These are phyloP conservation scores for Penicillium sp. DNA, from an alignment of 2,329 filamentous ascomycete species.

Conservation along the genomic window DNA sequence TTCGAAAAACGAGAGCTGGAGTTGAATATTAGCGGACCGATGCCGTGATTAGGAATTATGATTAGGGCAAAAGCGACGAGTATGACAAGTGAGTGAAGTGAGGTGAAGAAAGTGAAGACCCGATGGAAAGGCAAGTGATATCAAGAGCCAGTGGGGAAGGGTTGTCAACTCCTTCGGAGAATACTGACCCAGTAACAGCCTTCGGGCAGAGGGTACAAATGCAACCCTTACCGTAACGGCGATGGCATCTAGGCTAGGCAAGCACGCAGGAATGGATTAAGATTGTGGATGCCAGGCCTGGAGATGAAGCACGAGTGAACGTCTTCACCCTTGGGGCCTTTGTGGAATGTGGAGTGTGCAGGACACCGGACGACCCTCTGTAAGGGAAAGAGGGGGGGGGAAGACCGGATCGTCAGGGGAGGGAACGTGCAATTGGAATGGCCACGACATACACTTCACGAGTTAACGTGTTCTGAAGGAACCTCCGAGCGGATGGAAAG, in stretches of 20 bases:
- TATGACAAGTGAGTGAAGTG: constrained; percentile 4
- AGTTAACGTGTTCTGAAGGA: constrained; percentile 27
- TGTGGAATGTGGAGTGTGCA: constrained; percentile 40
- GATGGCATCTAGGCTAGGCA: constrained; percentile 45
- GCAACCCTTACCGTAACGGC: constrained; percentile 45
- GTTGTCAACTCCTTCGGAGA: constrained; percentile 25
- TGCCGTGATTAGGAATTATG: constrained; percentile 19
- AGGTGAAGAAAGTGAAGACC: constrained; percentile 9
- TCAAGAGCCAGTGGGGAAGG: constrained; percentile 15
- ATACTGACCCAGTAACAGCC: constrained; percentile 44
- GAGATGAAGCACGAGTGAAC: constrained; percentile 48
- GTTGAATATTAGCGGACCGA: constrained; percentile 29
- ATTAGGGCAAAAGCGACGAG: constrained; percentile 15
- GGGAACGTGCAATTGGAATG: constrained; percentile 30
- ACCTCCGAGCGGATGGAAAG: constrained; percentile 27
- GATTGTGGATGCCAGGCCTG: constrained; percentile 37
- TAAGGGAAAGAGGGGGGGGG: constrained; percentile 31
- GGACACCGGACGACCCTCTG: constrained; percentile 39
- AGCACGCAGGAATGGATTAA: constrained; percentile 40
- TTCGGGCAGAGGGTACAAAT: constrained; percentile 40
- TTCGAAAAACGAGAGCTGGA: constrained; percentile 34
- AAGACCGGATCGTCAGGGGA: constrained; percentile 37
- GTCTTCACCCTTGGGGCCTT: constrained; percentile 44
- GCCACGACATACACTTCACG: constrained; percentile 35
- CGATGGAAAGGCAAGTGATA: constrained; percentile 12